Conservation (phyloP, 1,284 basidiomycete genomes). For the Ustilago sp. region DNA sequence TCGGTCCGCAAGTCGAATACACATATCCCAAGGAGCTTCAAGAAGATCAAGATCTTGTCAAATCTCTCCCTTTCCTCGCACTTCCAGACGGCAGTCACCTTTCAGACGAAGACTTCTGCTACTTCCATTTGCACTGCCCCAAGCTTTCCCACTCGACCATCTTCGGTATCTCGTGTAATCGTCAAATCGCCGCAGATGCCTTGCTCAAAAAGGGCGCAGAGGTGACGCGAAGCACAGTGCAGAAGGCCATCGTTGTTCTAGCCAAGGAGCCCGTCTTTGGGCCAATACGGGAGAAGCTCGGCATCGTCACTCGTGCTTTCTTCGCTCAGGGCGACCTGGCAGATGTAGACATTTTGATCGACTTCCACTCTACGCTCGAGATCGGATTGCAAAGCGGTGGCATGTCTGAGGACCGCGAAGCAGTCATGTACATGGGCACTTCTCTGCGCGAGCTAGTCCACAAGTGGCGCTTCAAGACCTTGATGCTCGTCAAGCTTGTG, state of each 20-base stretch:
- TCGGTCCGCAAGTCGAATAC: slow-evolving; percentile 67
- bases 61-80: slow-evolving; percentile 90
- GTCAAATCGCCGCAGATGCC: slow-evolving; percentile 86
- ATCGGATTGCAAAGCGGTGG: slow-evolving; percentile 56
- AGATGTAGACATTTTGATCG: slow-evolving; percentile 65
- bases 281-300: slow-evolving; percentile 82
- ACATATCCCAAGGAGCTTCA: slow-evolving; percentile 58
- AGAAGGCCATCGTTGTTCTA: slow-evolving; percentile 96
- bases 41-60: slow-evolving; percentile 62
- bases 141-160: slow-evolving; percentile 49
- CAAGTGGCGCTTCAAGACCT: slow-evolving; percentile 89
- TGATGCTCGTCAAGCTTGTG: slow-evolving; percentile 93
- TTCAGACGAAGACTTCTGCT: slow-evolving; percentile 93
- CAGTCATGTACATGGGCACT: slow-evolving; percentile 84
- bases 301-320: slow-evolving; percentile 82
- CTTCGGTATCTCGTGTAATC: slow-evolving; percentile 76
- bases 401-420: slow-evolving; percentile 51
- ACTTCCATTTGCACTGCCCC: slow-evolving; percentile 80
- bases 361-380: slow-evolving; percentile 68
- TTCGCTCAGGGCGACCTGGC: slow-evolving; percentile 68
- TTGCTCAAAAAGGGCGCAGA: slow-evolving; percentile 85
- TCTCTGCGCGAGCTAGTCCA: slow-evolving; percentile 92
- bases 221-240: slow-evolving; percentile 93
- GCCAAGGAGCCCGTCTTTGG: slow-evolving; percentile 74
- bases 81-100: slow-evolving; percentile 96